phyloP scores from a whole-genome alignment of 257 asterid genomes.

The Prunella vulgaris region DNA sequence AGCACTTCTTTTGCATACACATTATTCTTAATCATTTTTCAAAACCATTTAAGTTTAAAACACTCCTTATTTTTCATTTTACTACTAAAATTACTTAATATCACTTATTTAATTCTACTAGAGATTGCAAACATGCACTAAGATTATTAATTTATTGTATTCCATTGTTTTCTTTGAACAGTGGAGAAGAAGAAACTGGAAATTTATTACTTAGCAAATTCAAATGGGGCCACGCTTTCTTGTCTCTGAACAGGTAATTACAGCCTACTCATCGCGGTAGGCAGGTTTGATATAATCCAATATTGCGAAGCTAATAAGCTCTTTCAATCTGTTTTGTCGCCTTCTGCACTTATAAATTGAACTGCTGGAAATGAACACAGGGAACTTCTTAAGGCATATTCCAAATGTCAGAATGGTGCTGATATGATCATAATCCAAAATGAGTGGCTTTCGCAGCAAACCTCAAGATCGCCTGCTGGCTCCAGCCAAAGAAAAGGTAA shows the following conservation, averaged over 20 bases:
- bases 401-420: slow-evolving; percentile 64
- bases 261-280: background rate
- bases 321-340: background rate
- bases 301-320: background rate
- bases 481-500: slow-evolving; percentile 39
- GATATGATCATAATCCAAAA: slow-evolving; percentile 71
- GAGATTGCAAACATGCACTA: too few relatives aligned
- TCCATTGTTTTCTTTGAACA: slow-evolving; percentile 24
- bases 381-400: slow-evolving; percentile 81
- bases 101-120: too few relatives aligned
- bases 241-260: slow-evolving; percentile 72
- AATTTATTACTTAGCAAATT: slow-evolving; percentile 71
- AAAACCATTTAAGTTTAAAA: too few relatives aligned
- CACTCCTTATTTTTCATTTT: too few relatives aligned
- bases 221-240: slow-evolving; percentile 99
- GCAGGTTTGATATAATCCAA: background rate
- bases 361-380: slow-evolving; percentile 33
- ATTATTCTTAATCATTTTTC: too few relatives aligned
- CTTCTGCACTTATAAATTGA: background rate
- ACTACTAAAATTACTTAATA: too few relatives aligned
- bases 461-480: slow-evolving; percentile 30
- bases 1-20: too few relatives aligned
- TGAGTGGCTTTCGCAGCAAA: slow-evolving; percentile 78
- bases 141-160: background rate
- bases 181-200: slow-evolving; percentile 88